Evolutionary conservation across 2,329 filamentous ascomycete species (phyloP).

Genomic region (Cercospora zeae-maydis): DNA sequence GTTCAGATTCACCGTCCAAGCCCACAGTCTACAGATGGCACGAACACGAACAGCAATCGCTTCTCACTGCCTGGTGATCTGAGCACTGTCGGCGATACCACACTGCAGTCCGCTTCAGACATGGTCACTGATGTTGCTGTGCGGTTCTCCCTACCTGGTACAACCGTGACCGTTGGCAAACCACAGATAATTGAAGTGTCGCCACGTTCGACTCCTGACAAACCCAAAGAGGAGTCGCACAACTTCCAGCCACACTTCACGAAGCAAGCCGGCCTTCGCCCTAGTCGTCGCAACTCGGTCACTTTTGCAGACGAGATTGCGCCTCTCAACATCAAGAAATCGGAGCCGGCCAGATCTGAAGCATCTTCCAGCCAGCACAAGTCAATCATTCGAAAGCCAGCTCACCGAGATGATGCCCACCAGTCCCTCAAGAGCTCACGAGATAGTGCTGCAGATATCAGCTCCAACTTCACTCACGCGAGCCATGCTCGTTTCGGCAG

Average conservation of each 20-base stretch:
- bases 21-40: constrained; percentile 24
- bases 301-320: constrained; percentile 37
- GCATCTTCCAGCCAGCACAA: constrained; percentile 24
- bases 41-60: constrained; percentile 28
- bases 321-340: constrained; percentile 36
- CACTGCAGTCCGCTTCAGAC: constrained; percentile 33
- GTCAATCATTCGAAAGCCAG: constrained; percentile 29
- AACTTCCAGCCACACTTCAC: constrained; percentile 23
- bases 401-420: constrained; percentile 27
- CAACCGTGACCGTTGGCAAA: constrained; percentile 37
- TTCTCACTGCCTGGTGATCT: constrained; percentile 34
- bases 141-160: constrained; percentile 38
- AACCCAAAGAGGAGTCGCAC: constrained; percentile 18
- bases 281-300: constrained; percentile 28
- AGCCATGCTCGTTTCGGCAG: constrained; percentile 31
- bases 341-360: constrained; percentile 24
- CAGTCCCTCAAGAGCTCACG: constrained; percentile 22
- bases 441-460: constrained; percentile 30
- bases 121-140: constrained; percentile 38
- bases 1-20: constrained; percentile 30
- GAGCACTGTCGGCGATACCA: constrained; percentile 33
- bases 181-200: constrained; percentile 36
- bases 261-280: constrained; percentile 16
- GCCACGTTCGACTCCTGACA: constrained; percentile 31
- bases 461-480: constrained; percentile 19